These are phyloP conservation scores for Phylloporus sp. DNA, from an alignment of 1,284 basidiomycete species.

Conservation along the genomic window DNA sequence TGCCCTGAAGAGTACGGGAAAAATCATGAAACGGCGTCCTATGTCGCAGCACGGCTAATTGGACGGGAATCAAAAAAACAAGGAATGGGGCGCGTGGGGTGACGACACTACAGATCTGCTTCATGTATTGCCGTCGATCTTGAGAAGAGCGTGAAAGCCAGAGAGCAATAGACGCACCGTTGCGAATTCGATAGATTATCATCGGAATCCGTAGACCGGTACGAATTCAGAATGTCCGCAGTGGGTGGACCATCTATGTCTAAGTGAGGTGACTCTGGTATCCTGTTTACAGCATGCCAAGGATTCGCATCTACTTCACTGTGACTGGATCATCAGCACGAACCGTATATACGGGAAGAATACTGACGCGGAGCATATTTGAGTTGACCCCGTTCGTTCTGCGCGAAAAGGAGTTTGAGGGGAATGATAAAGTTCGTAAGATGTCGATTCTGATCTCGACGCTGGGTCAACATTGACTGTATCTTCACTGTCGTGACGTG, in stretches of 20 bases:
- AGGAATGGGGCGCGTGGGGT: background rate
- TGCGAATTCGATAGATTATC: background rate
- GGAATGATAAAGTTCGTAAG: background rate
- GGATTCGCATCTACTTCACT: background rate
- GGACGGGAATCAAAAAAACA: background rate
- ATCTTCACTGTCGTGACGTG: background rate
- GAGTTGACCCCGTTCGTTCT: background rate
- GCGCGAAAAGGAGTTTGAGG: background rate
- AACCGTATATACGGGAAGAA: background rate
- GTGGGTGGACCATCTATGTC: background rate
- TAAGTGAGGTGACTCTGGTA: background rate
- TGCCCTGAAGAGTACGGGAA: background rate
- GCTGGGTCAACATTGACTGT: background rate
- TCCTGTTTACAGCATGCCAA: background rate
- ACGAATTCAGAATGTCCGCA: background rate
- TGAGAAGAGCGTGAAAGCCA: background rate
- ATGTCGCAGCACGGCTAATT: background rate
- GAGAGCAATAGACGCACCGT: conserved; percentile 1
- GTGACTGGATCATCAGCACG: too few relatives aligned
- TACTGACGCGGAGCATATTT: background rate
- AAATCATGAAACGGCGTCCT: background rate
- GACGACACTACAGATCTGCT: background rate
- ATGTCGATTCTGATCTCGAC: background rate
- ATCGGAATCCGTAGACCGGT: background rate
- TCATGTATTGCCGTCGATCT: background rate